Percentiles rank a stretch among this genome's conserved stretches.
phyloP scores from a whole-genome alignment of 2,329 filamentous ascomycete species.

The Lizonia empirigonia region DNA sequence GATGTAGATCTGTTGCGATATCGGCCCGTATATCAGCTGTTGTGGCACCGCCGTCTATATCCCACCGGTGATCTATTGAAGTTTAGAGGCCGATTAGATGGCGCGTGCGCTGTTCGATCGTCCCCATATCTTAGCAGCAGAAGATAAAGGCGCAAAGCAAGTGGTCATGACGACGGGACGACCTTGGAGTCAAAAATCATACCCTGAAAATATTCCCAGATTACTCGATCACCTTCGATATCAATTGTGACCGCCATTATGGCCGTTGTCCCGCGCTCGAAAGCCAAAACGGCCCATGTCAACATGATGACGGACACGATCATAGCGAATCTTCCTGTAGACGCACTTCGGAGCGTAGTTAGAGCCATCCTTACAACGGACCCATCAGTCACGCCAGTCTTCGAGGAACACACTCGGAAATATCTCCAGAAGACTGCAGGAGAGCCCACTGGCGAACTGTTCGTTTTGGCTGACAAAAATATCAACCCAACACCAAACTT shows the following conservation, averaged over 20 bases:
- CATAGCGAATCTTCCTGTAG: conserved; percentile 51
- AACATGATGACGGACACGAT: conserved; percentile 57
- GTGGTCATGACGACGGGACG: not conserved
- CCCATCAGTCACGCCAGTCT: conserved; percentile 37
- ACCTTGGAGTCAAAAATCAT: no score
- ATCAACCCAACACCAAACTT: conserved; percentile 19
- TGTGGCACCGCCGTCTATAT: no score
- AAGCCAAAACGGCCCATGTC: conserved; percentile 49
- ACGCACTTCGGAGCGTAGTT: conserved; percentile 50
- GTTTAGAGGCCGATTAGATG: not conserved
- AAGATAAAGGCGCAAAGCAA: not conserved
- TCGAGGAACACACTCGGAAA: conserved; percentile 40
- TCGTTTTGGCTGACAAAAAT: not conserved
- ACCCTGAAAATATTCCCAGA: no score
- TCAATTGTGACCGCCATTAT: not conserved
- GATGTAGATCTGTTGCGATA: not conserved
- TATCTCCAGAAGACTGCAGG: conserved; percentile 6
- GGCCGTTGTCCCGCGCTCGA: not conserved
- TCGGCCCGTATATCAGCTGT: not conserved
- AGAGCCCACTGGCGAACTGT: not conserved
- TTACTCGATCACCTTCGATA: not conserved
- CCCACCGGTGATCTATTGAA: not conserved
- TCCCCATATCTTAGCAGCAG: no score
- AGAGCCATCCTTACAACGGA: conserved; percentile 40
- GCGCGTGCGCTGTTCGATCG: not conserved